Base-by-base conservation (phyloP, 176 grass and related monocot genomes). In the Zoysia pacifica region DNA sequence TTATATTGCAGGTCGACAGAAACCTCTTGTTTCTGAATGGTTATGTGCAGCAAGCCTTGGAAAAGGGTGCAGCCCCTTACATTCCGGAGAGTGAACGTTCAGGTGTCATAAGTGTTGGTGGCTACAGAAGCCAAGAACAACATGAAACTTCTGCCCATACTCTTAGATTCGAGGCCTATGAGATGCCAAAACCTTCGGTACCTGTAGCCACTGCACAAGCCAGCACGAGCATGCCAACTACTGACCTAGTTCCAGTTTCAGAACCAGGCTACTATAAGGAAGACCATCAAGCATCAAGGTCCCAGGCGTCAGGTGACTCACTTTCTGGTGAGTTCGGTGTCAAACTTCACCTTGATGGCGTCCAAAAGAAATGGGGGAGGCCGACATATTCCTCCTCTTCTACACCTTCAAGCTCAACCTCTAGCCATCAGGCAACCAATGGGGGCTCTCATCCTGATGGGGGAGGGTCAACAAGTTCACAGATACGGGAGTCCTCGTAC, bases 351-450 rank as follows among this genome's bases (percentile, higher is more conserved):
- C 90, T 99, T 69, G 97, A 93, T 42, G 97, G 97, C n/a, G 93
- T 99, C 87, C 93, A 96, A 42, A 99, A 90, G 84, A 99, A 99
- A 63, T 99, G 97, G 97, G 97, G 97, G 35, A 90, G 66, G 58
- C 90, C 90, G 75, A 84, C 86, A 7, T 99, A 99, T 93, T 82
- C 92, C 48, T 82, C 92, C 51, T 85, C 97, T 49, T 90, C 93
- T 4, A 85, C 80, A 68, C 83, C 93, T 81, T 96, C 93, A 82
- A 99, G 82, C 67, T 91, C 86, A 9, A 75, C 73, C 15, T 65
- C 86, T 58, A 88, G 64, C 55, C 88, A 93, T 63, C 93, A 95
- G 52, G 59, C 84, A 80, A 15, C 73, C 55, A 96, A 99, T 71
- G 97, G 93, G 35, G 71, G 38, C 4, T 63, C 78, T 9, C 76